Evolutionary conservation across 2,329 filamentous ascomycete genomes (phyloP).

Genomic region (Apiospora koreana): DNA sequence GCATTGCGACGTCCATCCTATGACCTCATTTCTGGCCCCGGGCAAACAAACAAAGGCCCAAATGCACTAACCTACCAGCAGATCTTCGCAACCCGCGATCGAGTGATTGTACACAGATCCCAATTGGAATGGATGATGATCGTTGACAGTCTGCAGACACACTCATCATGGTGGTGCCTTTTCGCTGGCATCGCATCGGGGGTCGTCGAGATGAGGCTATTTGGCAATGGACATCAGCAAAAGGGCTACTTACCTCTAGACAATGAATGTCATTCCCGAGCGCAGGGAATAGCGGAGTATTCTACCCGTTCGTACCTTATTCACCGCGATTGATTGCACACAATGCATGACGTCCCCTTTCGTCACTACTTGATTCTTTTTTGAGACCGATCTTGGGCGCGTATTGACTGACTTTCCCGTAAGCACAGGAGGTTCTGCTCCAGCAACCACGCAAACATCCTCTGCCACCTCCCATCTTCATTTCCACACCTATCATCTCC

Average conservation of each 20-base stretch:
- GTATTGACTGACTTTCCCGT: not conserved
- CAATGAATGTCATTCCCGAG: not conserved
- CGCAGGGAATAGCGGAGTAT: not conserved
- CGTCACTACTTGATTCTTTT: not conserved
- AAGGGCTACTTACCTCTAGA: not conserved
- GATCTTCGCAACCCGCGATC: not conserved
- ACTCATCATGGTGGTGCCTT: not conserved
- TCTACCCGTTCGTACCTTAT: not conserved
- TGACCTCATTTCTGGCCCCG: not conserved
- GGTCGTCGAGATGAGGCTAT: not conserved
- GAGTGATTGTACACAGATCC: not conserved
- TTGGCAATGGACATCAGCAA: not conserved
- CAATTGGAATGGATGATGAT: not conserved
- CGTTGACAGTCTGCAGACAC: not conserved
- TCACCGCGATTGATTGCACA: slow-evolving; percentile 12
- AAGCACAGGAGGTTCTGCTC: not conserved
- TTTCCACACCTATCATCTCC: not conserved
- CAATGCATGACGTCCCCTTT: slow-evolving; percentile 15
- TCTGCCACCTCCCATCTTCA: not conserved
- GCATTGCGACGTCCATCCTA: not conserved
- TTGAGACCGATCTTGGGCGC: not conserved
- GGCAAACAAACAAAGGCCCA: not conserved
- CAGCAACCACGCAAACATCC: not conserved
- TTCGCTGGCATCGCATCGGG: not conserved
- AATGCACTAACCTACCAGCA: not conserved